Conservation (phyloP, 208 protist species). For the Trypanosoma lewisi region DNA sequence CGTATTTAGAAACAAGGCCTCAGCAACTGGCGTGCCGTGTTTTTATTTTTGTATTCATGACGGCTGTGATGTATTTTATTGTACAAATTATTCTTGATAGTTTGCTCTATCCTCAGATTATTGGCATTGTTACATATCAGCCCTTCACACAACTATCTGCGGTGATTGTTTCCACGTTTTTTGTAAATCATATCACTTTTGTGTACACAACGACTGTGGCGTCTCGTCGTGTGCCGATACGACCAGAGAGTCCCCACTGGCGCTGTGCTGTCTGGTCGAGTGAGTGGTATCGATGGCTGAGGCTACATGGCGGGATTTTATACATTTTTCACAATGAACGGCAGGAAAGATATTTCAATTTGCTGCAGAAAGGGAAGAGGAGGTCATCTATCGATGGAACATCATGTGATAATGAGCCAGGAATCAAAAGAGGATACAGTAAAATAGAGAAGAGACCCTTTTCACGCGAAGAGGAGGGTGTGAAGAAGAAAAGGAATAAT, state of each 20-base stretch:
- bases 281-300: slow-evolving; percentile 80
- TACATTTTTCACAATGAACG: slow-evolving; percentile 79
- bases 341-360: slow-evolving; percentile 66
- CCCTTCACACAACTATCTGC: slow-evolving; percentile 62
- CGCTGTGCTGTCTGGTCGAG: slow-evolving; percentile 60
- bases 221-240: slow-evolving; percentile 58
- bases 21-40: slow-evolving; percentile 79
- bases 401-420: background rate
- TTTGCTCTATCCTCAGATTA: slow-evolving; percentile 46
- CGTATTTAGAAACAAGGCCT: slow-evolving; percentile 73
- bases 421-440: background rate
- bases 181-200: slow-evolving; percentile 77
- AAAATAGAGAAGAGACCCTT: background rate
- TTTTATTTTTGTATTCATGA: slow-evolving; percentile 80
- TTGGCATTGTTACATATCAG: slow-evolving; percentile 64
- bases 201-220: slow-evolving; percentile 63
- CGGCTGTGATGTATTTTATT: slow-evolving; percentile 56
- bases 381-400: background rate
- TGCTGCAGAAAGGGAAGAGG: slow-evolving; percentile 35
- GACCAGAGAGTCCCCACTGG: slow-evolving; percentile 60
- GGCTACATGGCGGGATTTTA: slow-evolving; percentile 68
- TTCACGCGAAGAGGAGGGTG: too few relatives aligned
- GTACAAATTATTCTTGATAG: slow-evolving; percentile 43
- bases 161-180: slow-evolving; percentile 59
- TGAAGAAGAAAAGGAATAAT: too few relatives aligned